Percentiles rank a stretch among this genome's conserved stretches.
phyloP scores from a whole-genome alignment of 305 asterid species.

The Fraxinus latifolia region DNA sequence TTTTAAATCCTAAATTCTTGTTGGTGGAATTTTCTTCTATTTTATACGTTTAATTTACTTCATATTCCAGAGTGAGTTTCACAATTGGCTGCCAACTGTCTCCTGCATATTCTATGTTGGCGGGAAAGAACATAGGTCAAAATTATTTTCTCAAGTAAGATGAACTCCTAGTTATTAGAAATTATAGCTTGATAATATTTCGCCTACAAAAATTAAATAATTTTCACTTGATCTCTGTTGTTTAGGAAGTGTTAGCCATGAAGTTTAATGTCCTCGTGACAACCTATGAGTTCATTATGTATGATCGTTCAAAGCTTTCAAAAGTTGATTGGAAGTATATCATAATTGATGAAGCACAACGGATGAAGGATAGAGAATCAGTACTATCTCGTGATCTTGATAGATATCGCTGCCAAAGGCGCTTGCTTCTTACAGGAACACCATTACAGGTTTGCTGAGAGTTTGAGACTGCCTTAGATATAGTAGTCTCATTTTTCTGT shows the following conservation, averaged over 20 bases:
- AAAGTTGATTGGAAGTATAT: slow-evolving; percentile 96
- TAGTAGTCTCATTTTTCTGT: slow-evolving; percentile 11
- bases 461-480: slow-evolving; percentile 13
- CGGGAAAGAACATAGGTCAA: slow-evolving; percentile 80
- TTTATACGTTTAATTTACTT: slow-evolving; percentile 32
- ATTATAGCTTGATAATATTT: slow-evolving; percentile 17
- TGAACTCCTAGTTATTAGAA: slow-evolving; percentile 14
- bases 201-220: slow-evolving; percentile 17
- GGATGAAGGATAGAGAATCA: slow-evolving; percentile 99
- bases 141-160: slow-evolving; percentile 88
- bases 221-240: slow-evolving; percentile 28
- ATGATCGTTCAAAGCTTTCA: slow-evolving; percentile 90
- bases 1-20: slow-evolving; percentile 15
- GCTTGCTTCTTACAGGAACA: slow-evolving; percentile 98
- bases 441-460: slow-evolving; percentile 79
- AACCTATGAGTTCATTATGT: slow-evolving; percentile 88
- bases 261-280: slow-evolving; percentile 96
- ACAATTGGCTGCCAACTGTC: slow-evolving; percentile 80
- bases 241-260: slow-evolving; percentile 89
- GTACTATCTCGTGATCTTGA: slow-evolving; percentile 99
- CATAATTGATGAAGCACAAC: slow-evolving; percentile 97
- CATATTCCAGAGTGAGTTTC: slow-evolving; percentile 80
- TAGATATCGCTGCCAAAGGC: slow-evolving; percentile 99
- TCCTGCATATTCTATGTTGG: slow-evolving; percentile 93
- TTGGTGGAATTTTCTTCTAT: slow-evolving; percentile 4